Evolutionary conservation across 768 basidiomycete species (phyloP), one percentile per base, ranked within the genome.

Genomic region (Termitomyces sp.): DNA sequence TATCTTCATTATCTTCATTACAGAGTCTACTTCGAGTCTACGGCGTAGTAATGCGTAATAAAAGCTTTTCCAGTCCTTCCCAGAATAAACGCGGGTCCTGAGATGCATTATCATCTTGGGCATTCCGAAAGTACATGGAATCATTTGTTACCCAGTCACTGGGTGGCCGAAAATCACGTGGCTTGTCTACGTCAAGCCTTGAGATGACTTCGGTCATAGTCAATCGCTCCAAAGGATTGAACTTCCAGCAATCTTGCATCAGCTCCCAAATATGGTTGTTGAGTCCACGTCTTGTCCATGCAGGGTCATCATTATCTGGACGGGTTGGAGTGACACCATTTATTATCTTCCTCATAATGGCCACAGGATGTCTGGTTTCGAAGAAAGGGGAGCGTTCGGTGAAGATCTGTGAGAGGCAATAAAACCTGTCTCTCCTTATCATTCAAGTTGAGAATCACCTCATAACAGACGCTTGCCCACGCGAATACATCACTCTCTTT

Each of bases 191-290:
- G 1, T 9, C 14, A 27, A 44, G 43, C 43, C 27, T 27, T 8
- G 34, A 37, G 25, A 45, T 41, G 1, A 58, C 25, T 1, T n/a
- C 6, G 14, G 30, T 28, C 27, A 54, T 54, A 39, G 43, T 19
- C 9, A 41, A 41, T 9, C 57, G 57, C 34, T 49, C 16, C 8
- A 0, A 21, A n/a, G 52, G 53, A 7, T 43, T 19, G 9, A 54
- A 54, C 5, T 45, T 32, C 55, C 55, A 56, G 35, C 55, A 56
- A 35, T 51, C 49, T 9, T 44, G 11, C 30, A 56, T 56, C 30
- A 56, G 3, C n/a, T 50, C n/a, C 55, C 55, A 56, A 14, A 51
- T 51, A 27, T 21, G 5, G 10, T 30, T 14, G n/a, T 32, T 45
- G 9, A 56, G 32, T 12, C 49, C 42, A 11, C 23, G 34, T 21